A percentile compares a stretch with the other conserved stretches of the same genome.
phyloP scores from a whole-genome alignment of 768 basidiomycete species.

The Lactarius hengduanensis region DNA sequence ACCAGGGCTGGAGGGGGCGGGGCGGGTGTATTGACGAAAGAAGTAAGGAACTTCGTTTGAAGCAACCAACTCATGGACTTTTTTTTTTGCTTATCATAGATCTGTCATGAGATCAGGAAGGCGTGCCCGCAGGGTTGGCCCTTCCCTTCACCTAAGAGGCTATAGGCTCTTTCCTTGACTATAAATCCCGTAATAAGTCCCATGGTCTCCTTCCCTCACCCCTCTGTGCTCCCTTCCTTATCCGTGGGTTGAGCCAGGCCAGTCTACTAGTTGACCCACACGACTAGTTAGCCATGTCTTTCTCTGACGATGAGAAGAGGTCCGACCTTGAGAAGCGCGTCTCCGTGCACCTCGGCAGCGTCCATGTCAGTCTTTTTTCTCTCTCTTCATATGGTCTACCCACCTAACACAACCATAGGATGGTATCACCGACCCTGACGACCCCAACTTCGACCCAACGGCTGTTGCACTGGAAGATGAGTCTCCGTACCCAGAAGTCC shows the following conservation, averaged over 20 bases:
- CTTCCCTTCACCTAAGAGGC: not conserved
- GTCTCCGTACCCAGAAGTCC: conserved; percentile 54
- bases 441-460: conserved; percentile 39
- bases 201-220: not conserved
- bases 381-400: not conserved
- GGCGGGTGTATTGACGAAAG: not conserved
- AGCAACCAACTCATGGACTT: not conserved
- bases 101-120: no score
- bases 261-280: conserved; percentile 10
- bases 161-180: not conserved
- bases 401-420: not conserved
- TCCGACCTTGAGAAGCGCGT: conserved; percentile 28
- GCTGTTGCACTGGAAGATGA: conserved; percentile 41
- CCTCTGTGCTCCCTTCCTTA: not conserved
- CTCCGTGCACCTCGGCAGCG: not conserved
- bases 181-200: conserved; percentile 2
- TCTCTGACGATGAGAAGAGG: conserved; percentile 30
- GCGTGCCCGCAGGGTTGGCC: not conserved
- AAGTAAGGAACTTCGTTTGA: not conserved
- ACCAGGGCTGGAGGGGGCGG: not conserved
- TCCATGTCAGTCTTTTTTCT: not conserved
- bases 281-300: conserved; percentile 25
- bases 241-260: not conserved
- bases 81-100: not conserved
- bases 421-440: conserved; percentile 33